These are phyloP conservation scores for Kazachstania africana DNA, from an alignment of 805 yeast species.

Conservation along the genomic window DNA sequence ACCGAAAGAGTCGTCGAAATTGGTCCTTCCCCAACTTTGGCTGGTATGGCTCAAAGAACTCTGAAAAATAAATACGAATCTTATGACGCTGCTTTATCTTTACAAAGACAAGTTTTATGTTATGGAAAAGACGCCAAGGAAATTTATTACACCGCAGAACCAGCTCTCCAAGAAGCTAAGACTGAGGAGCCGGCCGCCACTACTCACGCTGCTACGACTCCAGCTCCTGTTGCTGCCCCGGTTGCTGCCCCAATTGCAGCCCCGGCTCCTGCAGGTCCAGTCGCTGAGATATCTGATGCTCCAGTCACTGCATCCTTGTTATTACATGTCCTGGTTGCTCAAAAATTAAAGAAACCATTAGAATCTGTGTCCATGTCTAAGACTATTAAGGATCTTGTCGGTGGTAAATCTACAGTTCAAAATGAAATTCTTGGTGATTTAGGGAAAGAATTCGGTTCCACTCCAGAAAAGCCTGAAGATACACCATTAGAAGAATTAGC, in stretches of 20 bases:
- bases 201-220: slow-evolving; percentile 39
- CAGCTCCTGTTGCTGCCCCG: slow-evolving; percentile 45
- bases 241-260: slow-evolving; percentile 48
- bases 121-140: slow-evolving; percentile 94
- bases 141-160: slow-evolving; percentile 87
- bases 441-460: slow-evolving; percentile 95
- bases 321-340: slow-evolving; percentile 85
- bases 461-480: slow-evolving; percentile 99
- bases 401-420: slow-evolving; percentile 97
- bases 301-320: slow-evolving; percentile 78
- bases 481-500: slow-evolving; percentile 94
- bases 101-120: slow-evolving; percentile 86
- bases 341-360: slow-evolving; percentile 83
- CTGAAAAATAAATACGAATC: slow-evolving; percentile 88
- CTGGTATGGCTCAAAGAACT: slow-evolving; percentile 98
- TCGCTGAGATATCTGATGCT: slow-evolving; percentile 73
- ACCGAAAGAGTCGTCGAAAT: slow-evolving; percentile 96
- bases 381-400: slow-evolving; percentile 93
- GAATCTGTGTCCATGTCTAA: slow-evolving; percentile 80
- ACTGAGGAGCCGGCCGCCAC: slow-evolving; percentile 22
- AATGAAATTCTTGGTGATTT: slow-evolving; percentile 97
- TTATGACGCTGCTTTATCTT: slow-evolving; percentile 85
- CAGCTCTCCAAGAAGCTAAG: slow-evolving; percentile 32
- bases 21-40: slow-evolving; percentile 97
- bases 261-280: slow-evolving; percentile 70